A percentile compares a stretch with the other conserved stretches of the same genome.
These are phyloP conservation scores for Colletotrichum sp. DNA, from an alignment of 2,329 filamentous ascomycete species.

Conservation along the genomic window DNA sequence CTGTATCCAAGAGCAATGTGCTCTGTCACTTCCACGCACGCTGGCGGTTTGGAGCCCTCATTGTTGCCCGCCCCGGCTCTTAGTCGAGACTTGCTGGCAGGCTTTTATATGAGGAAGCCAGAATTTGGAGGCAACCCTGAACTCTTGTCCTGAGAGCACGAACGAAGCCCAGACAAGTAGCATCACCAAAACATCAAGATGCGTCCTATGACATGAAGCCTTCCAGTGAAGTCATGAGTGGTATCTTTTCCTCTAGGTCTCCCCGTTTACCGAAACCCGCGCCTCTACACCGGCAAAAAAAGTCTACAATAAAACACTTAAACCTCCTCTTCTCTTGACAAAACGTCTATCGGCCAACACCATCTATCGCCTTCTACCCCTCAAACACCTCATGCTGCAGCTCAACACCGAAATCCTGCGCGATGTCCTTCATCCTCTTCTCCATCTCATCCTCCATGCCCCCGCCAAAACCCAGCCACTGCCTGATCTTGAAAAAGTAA, in stretches of 20 bases:
- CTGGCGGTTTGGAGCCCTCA: too few relatives aligned
- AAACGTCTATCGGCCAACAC: background rate
- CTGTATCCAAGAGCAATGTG: background rate
- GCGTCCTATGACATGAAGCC: background rate
- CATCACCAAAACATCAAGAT: rapidly evolving
- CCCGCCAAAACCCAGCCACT: slow-evolving; percentile 76
- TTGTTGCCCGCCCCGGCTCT: background rate
- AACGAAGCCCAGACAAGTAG: background rate
- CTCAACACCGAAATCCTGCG: slow-evolving; percentile 90
- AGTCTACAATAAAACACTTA: background rate
- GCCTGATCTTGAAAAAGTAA: slow-evolving; percentile 78
- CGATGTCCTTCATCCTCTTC: slow-evolving; percentile 83
- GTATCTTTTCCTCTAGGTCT: background rate
- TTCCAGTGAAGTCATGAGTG: background rate
- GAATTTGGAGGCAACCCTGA: background rate
- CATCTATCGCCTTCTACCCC: slow-evolving; percentile 55
- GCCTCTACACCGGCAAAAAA: background rate
- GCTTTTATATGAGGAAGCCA: background rate
- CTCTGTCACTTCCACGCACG: too few relatives aligned
- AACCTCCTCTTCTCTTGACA: background rate
- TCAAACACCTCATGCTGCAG: slow-evolving; percentile 89
- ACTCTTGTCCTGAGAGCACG: rapidly evolving
- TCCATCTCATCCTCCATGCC: slow-evolving; percentile 97
- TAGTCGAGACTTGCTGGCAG: rapidly evolving
- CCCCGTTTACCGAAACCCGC: background rate